Conservation (phyloP, 805 yeast species). For the Starmerella riodocensis region DNA sequence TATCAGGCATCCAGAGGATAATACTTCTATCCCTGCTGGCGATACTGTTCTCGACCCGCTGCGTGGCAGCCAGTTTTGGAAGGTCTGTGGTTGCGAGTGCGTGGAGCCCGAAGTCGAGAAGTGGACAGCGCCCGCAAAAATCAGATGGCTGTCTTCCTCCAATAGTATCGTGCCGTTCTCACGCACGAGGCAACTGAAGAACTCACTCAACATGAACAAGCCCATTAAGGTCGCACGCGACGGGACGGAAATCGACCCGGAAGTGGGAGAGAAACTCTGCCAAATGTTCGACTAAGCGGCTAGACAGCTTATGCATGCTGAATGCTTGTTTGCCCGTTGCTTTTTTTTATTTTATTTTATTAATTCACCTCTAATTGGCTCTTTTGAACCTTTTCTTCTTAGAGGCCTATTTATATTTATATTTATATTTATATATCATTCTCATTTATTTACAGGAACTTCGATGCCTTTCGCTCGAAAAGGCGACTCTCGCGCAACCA, state of each 20-base stretch:
- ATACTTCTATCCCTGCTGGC: constrained; percentile 25
- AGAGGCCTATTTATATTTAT: background rate
- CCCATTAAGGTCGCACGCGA: constrained; percentile 34
- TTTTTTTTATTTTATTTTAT: background rate
- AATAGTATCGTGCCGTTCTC: constrained; percentile 25
- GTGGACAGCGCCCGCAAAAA: constrained; percentile 30
- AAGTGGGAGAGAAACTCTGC: constrained; percentile 25
- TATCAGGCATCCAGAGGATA: constrained; percentile 8
- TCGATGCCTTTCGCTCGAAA: constrained; percentile 34
- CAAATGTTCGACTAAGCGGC: constrained; percentile 23
- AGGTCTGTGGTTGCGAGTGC: constrained; percentile 21
- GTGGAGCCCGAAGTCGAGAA: constrained; percentile 19
- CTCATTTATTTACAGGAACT: constrained; percentile 21
- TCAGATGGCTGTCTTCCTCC: constrained; percentile 28
- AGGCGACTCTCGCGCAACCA: constrained; percentile 95
- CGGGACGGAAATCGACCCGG: constrained; percentile 32
- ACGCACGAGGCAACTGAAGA: constrained; percentile 26
- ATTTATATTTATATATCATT: background rate
- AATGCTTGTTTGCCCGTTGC: background rate
- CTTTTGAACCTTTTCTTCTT: too few relatives aligned
- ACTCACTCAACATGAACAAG: constrained; percentile 28
- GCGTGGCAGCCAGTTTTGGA: constrained; percentile 32
- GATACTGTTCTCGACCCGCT: constrained; percentile 27
- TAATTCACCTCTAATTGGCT: background rate
- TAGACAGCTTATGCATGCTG: background rate